Percentiles rank a stretch among this genome's conserved stretches.
phyloP scores from a whole-genome alignment of 768 basidiomycete genomes.

The Cystobasidium onofrii region DNA sequence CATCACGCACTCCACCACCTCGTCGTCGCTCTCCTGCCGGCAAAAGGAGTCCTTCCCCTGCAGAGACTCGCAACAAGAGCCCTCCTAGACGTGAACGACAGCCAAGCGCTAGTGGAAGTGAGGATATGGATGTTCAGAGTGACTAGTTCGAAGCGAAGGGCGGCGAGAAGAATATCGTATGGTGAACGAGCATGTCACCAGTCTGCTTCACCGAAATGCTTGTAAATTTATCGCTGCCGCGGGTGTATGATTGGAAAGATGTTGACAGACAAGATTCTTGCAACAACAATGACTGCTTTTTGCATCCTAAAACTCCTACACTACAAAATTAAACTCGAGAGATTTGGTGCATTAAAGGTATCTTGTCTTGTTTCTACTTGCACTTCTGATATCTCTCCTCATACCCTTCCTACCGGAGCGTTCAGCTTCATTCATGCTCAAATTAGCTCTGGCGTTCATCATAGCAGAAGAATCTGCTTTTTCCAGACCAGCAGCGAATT shows the following conservation, averaged over 20 bases:
- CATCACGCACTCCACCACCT: background rate
- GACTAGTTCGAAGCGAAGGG: too few relatives aligned
- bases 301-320: background rate
- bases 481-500: slow-evolving; percentile 27
- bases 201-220: background rate
- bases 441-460: slow-evolving; percentile 14
- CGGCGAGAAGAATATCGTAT: too few relatives aligned
- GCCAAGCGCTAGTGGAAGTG: background rate
- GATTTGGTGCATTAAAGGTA: background rate
- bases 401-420: slow-evolving; percentile 13
- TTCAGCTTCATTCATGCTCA: background rate
- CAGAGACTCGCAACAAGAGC: background rate
- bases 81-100: background rate
- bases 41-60: background rate
- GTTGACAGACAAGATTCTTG: background rate
- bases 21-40: background rate
- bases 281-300: background rate
- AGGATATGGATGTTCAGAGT: slow-evolving; percentile 22
- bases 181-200: too few relatives aligned
- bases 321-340: background rate
- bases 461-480: background rate
- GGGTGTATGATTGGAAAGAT: background rate
- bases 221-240: background rate
- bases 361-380: slow-evolving; percentile 33
- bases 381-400: slow-evolving; percentile 23